Percentiles rank a stretch among this genome's conserved stretches.
Conservation (phyloP, 257 asterid genomes). For the Scutellaria minor region DNA sequence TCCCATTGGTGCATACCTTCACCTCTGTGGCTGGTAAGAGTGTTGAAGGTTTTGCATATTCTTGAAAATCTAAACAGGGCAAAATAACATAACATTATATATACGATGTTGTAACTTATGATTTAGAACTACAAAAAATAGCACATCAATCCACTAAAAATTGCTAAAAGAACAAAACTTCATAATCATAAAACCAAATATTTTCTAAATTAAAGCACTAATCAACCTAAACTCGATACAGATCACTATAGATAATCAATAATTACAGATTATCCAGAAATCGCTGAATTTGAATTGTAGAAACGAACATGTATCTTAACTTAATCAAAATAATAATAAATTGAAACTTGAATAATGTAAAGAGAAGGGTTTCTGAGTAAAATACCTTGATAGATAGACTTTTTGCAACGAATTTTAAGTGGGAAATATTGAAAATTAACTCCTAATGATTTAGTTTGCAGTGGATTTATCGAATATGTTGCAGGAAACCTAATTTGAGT, state of each 20-base stretch:
- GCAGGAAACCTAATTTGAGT: conserved; percentile 35
- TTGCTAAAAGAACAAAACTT: neutral
- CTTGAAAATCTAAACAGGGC: conserved; percentile 72
- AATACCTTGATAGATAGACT: conserved; percentile 68
- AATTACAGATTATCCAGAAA: neutral
- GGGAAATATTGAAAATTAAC: conserved; percentile 33
- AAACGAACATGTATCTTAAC: neutral
- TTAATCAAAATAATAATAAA: neutral
- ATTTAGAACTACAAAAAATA: neutral
- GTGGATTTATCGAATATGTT: conserved; percentile 37
- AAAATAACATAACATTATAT: neutral
- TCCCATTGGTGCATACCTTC: conserved; percentile 42
- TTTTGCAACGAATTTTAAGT: conserved; percentile 42
- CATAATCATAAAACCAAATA: conserved; percentile 1
- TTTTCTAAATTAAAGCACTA: conserved; percentile 12
- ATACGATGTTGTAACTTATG: neutral
- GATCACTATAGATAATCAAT: neutral
- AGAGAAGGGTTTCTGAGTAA: conserved; percentile 2
- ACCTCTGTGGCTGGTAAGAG: conserved; percentile 64
- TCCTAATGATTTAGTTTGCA: conserved; percentile 27
- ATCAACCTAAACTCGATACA: neutral
- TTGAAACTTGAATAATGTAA: neutral
- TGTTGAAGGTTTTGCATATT: conserved; percentile 69
- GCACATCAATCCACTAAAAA: neutral
- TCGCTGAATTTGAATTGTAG: neutral